Evolutionary conservation across 257 asterid genomes (phyloP).

Genomic region (Leonotis leonurus): DNA sequence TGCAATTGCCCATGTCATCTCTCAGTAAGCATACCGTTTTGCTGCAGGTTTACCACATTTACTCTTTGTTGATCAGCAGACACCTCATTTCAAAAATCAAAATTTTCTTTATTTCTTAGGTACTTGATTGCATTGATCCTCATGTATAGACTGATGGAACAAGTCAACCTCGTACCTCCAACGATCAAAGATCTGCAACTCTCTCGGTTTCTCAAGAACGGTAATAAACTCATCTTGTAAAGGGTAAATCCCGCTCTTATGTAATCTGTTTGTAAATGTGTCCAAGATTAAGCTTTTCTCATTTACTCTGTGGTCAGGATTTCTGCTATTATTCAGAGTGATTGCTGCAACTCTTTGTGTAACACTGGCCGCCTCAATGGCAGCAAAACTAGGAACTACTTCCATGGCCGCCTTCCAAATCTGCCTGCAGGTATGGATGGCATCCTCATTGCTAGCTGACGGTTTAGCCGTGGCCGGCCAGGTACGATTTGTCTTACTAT

Average conservation of each 20-base stretch:
- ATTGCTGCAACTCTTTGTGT: slow-evolving; percentile 35
- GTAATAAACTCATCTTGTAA: background rate
- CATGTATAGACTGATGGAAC: slow-evolving; percentile 24
- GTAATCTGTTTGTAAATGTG: background rate
- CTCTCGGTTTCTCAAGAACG: slow-evolving; percentile 29
- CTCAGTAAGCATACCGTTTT: slow-evolving; percentile 54
- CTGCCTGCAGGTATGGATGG: slow-evolving; percentile 41
- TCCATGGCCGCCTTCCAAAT: slow-evolving; percentile 40
- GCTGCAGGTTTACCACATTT: background rate
- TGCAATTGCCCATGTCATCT: slow-evolving; percentile 89
- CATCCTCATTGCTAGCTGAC: slow-evolving; percentile 34
- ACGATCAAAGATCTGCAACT: slow-evolving; percentile 27
- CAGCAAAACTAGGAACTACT: slow-evolving; percentile 30
- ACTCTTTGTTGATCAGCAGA: background rate
- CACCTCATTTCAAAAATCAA: background rate
- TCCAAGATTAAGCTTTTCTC: background rate
- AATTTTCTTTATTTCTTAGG: slow-evolving; percentile 14
- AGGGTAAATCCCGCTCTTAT: background rate
- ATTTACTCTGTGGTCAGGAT: slow-evolving; percentile 17
- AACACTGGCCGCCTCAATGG: slow-evolving; percentile 31
- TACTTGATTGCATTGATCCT: slow-evolving; percentile 29
- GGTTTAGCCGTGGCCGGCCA: slow-evolving; percentile 43
- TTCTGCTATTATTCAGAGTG: slow-evolving; percentile 26
- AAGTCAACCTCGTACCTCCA: slow-evolving; percentile 27
- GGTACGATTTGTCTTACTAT: slow-evolving; percentile 2